A percentile compares a stretch with the other conserved stretches of the same genome.
phyloP scores from a whole-genome alignment of 2,329 filamentous ascomycete genomes.

The Aspergillus versicolor region DNA sequence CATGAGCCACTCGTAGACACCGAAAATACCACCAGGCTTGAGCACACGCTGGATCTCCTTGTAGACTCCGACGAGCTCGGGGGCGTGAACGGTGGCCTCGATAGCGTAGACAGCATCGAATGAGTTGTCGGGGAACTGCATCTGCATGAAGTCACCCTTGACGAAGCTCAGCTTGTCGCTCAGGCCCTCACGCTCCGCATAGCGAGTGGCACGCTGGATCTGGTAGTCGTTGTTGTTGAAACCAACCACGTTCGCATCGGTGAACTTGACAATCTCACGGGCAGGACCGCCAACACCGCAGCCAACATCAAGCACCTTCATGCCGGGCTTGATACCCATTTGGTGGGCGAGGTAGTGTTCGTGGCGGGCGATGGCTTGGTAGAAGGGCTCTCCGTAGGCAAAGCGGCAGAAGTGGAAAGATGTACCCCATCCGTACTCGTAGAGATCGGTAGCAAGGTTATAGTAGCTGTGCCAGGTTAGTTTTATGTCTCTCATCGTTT shows the following conservation, averaged over 20 bases:
- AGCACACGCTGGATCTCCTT: conserved; percentile 90
- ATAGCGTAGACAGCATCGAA: conserved; percentile 98
- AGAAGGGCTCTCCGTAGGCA: conserved; percentile 79
- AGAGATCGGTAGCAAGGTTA: conserved; percentile 92
- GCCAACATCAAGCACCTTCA: conserved; percentile 92
- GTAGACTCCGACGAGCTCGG: conserved; percentile 87
- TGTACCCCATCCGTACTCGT: conserved; percentile 95
- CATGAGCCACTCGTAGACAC: conserved; percentile 99
- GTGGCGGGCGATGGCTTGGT: conserved; percentile 89
- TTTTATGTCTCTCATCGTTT: not conserved
- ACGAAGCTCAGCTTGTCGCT: conserved; percentile 77
- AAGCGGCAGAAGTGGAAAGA: conserved; percentile 98
- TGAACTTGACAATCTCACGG: conserved; percentile 94
- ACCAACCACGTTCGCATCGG: conserved; percentile 82
- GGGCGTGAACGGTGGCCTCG: conserved; percentile 94
- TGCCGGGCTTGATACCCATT: conserved; percentile 80
- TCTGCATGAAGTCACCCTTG: conserved; percentile 99
- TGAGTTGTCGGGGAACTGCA: conserved; percentile 86
- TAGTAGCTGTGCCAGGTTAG: conserved; percentile 68
- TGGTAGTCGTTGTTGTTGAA: conserved; percentile 99
- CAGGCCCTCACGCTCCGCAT: conserved; percentile 78
- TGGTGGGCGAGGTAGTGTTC: conserved; percentile 95
- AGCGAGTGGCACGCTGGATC: conserved; percentile 86
- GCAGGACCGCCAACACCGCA: conserved; percentile 96
- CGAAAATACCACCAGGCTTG: conserved; percentile 93